Evolutionary conservation across 306 rosid genomes (phyloP).

Genomic region (Trifolium pratense): DNA sequence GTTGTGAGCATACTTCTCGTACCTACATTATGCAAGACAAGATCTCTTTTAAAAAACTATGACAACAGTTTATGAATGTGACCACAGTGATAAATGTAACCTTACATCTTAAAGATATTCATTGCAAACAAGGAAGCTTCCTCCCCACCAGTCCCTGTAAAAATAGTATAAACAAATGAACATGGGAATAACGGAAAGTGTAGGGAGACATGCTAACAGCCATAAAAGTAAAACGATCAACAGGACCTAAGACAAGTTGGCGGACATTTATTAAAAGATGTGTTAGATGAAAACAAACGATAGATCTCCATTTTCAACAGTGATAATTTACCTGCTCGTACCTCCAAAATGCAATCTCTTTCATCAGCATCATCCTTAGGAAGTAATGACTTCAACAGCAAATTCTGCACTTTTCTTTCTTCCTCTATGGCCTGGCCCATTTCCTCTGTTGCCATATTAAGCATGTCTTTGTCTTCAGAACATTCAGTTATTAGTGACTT

Average conservation of each 20-base stretch:
- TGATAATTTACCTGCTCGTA: slow-evolving; percentile 79
- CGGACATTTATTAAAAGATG: slow-evolving; percentile 14
- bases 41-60: slow-evolving; percentile 35
- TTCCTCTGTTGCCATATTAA: slow-evolving; percentile 77
- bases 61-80: slow-evolving; percentile 32
- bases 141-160: slow-evolving; percentile 87
- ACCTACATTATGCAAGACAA: slow-evolving; percentile 55
- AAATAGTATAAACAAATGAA: slow-evolving; percentile 18
- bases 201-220: slow-evolving; percentile 1
- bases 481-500: slow-evolving; percentile 69
- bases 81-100: slow-evolving; percentile 21
- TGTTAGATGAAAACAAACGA: slow-evolving; percentile 14
- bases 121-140: slow-evolving; percentile 96
- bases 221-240: slow-evolving; percentile 22
- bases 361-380: slow-evolving; percentile 96
- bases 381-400: slow-evolving; percentile 76
- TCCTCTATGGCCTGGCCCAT: slow-evolving; percentile 61
- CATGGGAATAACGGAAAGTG: slow-evolving; percentile 5
- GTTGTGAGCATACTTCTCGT: slow-evolving; percentile 78
- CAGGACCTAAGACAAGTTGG: slow-evolving; percentile 24
- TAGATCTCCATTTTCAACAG: slow-evolving; percentile 36
- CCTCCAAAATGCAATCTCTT: slow-evolving; percentile 94
- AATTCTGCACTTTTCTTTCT: slow-evolving; percentile 65
- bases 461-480: slow-evolving; percentile 84
- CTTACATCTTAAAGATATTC: slow-evolving; percentile 91